phyloP scores from a whole-genome alignment of 306 rosid genomes.

The Luffa acutangula region DNA sequence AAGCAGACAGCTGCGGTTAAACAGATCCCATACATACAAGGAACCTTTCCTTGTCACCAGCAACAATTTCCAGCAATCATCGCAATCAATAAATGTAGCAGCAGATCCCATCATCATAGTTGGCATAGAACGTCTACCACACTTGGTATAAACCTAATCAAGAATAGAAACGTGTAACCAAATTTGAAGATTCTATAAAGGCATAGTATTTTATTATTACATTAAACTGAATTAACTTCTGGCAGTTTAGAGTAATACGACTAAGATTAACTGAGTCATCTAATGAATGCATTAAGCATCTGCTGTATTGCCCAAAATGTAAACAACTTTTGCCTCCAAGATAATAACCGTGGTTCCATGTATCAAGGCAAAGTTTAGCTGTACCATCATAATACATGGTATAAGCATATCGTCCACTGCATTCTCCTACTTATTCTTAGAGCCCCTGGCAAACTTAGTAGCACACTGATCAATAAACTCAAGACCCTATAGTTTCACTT shows the following conservation, averaged over 20 bases:
- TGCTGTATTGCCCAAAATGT: neutral
- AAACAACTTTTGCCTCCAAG: neutral
- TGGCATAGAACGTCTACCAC: slow-evolving; percentile 58
- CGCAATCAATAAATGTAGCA: slow-evolving; percentile 85
- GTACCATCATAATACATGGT: neutral
- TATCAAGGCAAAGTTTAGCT: neutral
- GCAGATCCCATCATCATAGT: slow-evolving; percentile 74
- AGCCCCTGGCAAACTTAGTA: neutral
- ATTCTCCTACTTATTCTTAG: neutral
- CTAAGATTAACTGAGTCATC: neutral
- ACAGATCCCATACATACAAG: slow-evolving; percentile 76
- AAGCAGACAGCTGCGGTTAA: slow-evolving; percentile 61
- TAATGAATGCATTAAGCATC: neutral
- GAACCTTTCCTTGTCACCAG: slow-evolving; percentile 86
- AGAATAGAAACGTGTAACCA: slow-evolving; percentile 5
- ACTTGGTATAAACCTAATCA: slow-evolving; percentile 72
- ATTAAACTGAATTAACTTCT: neutral
- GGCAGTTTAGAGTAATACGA: neutral
- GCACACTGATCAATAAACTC: too few relatives aligned
- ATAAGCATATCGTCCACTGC: neutral
- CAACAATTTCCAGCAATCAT: slow-evolving; percentile 79
- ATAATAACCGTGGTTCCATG: neutral
- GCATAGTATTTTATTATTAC: neutral
- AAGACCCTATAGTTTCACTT: too few relatives aligned
- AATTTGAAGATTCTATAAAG: neutral